Percentiles rank a stretch among this genome's conserved stretches.
Conservation (phyloP, 2,329 filamentous ascomycete genomes). For the Penicillium griseofulvum region DNA sequence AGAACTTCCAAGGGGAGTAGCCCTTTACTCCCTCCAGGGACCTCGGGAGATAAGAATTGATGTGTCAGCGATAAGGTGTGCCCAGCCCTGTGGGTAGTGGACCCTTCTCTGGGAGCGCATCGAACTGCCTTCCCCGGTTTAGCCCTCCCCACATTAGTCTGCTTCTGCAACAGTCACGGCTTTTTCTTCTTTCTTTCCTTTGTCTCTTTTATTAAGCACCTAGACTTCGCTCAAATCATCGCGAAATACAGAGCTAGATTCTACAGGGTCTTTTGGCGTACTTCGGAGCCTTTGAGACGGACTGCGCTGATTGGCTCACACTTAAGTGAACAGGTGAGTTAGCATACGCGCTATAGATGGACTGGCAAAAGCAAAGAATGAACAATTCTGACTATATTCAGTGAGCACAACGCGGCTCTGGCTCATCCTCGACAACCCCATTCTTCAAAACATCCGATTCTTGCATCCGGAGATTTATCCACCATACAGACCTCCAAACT, state of each 20-base stretch:
- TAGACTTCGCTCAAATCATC: not conserved
- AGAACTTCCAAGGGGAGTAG: too few species aligned
- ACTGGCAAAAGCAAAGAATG: not conserved
- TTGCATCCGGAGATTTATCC: not conserved
- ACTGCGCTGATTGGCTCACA: not conserved
- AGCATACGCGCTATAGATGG: not conserved
- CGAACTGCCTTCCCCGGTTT: constrained; percentile 23
- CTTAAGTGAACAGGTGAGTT: not conserved
- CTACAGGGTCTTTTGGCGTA: not conserved
- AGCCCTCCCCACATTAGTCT: constrained; percentile 15
- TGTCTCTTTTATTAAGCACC: not conserved
- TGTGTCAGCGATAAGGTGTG: constrained; percentile 13
- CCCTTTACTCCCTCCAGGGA: too few species aligned
- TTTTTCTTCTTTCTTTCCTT: not conserved
- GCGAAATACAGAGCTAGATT: not conserved
- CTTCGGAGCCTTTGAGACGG: not conserved
- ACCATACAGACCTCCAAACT: not conserved
- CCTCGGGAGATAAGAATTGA: constrained; percentile 3
- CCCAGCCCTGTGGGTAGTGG: too few species aligned
- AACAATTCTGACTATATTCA: not conserved
- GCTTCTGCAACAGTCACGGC: not conserved
- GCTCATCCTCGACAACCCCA: not conserved
- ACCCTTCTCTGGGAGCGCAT: constrained; percentile 9
- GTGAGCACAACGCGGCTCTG: not conserved
- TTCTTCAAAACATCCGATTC: not conserved